Evolutionary conservation across 495 filamentous ascomycete species (phyloP).

Genomic region (Aspergillus biplanus): DNA sequence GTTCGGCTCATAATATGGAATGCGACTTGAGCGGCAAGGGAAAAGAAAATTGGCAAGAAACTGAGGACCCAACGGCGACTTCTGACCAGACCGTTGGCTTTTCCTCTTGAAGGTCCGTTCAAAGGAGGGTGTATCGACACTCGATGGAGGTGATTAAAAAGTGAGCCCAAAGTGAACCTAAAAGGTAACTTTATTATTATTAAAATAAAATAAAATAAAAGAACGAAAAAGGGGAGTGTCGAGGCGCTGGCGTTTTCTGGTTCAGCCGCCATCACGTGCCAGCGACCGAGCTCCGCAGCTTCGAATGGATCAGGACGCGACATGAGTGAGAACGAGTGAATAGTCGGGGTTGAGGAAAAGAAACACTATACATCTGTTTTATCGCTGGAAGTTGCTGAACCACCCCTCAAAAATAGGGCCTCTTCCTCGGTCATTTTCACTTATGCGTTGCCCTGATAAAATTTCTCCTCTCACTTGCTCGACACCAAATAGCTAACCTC

Average conservation of each 20-base stretch:
- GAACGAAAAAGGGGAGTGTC: constrained; percentile 16
- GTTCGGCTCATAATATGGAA: constrained; percentile 27
- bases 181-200: not conserved
- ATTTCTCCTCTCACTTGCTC: not conserved
- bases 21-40: constrained; percentile 7
- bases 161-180: not conserved
- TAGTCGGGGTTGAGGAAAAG: constrained; percentile 3
- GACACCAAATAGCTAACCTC: constrained; percentile 2
- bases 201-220: not conserved
- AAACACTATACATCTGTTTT: constrained; percentile 2
- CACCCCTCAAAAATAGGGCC: not conserved
- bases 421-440: not conserved
- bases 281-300: constrained; percentile 31
- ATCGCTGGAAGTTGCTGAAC: not conserved
- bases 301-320: constrained; percentile 25
- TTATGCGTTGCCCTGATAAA: constrained; percentile 1
- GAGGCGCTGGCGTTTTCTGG: not conserved
- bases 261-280: constrained; percentile 27
- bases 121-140: constrained; percentile 4
- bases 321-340: constrained; percentile 17
- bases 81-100: not conserved
- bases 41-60: constrained; percentile 1
- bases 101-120: not conserved
- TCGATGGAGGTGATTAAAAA: constrained; percentile 3
- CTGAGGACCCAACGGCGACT: not conserved